phyloP scores from a whole-genome alignment of 2,329 filamentous ascomycete species.

The Beauveria sp. region DNA sequence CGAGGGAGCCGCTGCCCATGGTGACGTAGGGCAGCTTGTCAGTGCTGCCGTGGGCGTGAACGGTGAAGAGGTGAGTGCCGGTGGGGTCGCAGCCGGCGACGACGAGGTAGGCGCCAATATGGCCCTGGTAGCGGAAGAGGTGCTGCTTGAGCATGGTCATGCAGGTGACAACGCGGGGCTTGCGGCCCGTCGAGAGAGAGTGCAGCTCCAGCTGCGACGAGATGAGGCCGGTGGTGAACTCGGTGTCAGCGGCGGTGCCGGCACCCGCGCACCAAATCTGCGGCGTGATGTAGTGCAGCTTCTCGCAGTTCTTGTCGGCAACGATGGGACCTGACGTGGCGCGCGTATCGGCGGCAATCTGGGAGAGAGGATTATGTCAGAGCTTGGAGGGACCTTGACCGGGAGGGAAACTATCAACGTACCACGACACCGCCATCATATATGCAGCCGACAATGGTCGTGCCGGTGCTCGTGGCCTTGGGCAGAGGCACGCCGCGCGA shows the following conservation, averaged over 20 bases:
- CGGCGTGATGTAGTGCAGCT: slow-evolving; percentile 96
- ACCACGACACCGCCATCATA: slow-evolving; percentile 95
- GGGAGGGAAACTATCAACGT: slow-evolving; percentile 27
- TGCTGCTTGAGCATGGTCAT: slow-evolving; percentile 99
- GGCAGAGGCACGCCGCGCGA: slow-evolving; percentile 88
- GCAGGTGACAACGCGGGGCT: slow-evolving; percentile 94
- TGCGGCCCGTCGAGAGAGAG: slow-evolving; percentile 89
- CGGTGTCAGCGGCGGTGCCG: slow-evolving; percentile 94
- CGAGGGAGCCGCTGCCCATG: slow-evolving; percentile 93
- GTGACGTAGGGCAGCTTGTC: slow-evolving; percentile 99
- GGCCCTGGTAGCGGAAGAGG: slow-evolving; percentile 94
- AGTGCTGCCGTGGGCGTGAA: slow-evolving; percentile 95
- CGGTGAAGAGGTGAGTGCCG: slow-evolving; percentile 90
- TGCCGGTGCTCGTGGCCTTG: slow-evolving; percentile 97
- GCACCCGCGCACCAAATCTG: slow-evolving; percentile 99
- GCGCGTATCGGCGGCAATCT: slow-evolving; percentile 97
- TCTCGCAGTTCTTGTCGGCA: slow-evolving; percentile 99
- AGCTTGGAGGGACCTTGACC: not conserved
- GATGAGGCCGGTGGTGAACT: slow-evolving; percentile 98
- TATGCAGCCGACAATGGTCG: slow-evolving; percentile 96
- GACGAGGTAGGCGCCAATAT: slow-evolving; percentile 97
- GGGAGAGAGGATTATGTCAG: not conserved
- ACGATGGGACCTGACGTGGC: slow-evolving; percentile 96
- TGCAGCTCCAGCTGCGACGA: slow-evolving; percentile 98
- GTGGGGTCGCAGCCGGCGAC: slow-evolving; percentile 96